Base-by-base conservation (phyloP, 805 yeast genomes). In the Kuraishia borneana region DNA sequence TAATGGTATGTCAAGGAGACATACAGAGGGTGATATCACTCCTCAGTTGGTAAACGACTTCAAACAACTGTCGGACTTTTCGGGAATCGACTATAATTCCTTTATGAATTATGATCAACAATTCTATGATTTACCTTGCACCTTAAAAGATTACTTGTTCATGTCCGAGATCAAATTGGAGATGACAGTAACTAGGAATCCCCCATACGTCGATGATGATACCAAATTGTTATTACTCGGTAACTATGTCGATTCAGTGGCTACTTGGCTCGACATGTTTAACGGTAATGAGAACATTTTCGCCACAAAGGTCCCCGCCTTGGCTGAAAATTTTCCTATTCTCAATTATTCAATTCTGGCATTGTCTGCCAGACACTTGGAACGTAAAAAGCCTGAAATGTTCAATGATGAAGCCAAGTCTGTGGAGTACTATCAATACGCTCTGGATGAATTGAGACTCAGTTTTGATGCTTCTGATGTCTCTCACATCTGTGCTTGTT, bases 91-190 rank as follows among this genome's bases (percentile, higher is more conserved):
- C 18, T 33, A 33, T 16, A 27, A 21, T 16, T 18, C 36, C 13
- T 33, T 33, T 16, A 16, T 33, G 14, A 26, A 28, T 17, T 14
- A 13, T 10, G 20, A 27, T 13, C 42, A 35, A 26, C 39, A 36
- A 21, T 50, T 46, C 31, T 49, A 50, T 27, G 56, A 56, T 14
- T 44, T 61, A 5, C 58, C 57, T 28, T 41, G 46, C 30, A 58
- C 63, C 1, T 46, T 63, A 32, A 47, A 62, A 32, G 65, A 60
- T 39, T 56, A 56, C 37, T 60, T 61, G 63, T 53, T 52, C 40
- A 50, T 61, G 16, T 54, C 54, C 36, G 58, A 58, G 6, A 49
- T 59, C 19, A 43, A 42, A 30, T 38, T 14, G 35, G 37, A 20
- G 43, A 41, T 19, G 18, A 12, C n/a, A 21, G 21, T 17, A n/a